Percentiles rank a stretch among this genome's conserved stretches.
Conservation (phyloP, 371 early-diverging fungal species). For the Globomyces sp. region DNA sequence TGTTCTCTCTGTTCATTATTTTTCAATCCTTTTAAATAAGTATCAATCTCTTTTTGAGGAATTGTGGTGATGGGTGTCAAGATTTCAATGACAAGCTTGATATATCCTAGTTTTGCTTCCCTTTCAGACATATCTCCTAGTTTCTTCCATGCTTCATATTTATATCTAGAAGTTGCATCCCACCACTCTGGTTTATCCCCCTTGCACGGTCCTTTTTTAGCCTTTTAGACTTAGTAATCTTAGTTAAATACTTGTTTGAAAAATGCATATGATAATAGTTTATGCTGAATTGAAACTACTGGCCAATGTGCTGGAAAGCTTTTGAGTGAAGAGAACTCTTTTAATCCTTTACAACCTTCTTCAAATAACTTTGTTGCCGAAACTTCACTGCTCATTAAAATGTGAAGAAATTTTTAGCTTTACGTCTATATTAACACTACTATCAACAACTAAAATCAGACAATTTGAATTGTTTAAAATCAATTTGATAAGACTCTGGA, state of each 20-base stretch:
- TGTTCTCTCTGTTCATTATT: no score
- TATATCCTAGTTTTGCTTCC: conserved; percentile 12
- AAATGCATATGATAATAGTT: background rate
- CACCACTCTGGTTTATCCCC: conserved; percentile 10
- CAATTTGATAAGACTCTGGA: no score
- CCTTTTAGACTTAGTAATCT: background rate
- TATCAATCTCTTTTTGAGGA: no score
- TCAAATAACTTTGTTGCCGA: no score
- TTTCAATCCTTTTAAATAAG: no score
- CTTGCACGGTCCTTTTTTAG: conserved; percentile 9
- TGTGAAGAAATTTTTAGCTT: no score
- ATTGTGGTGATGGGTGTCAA: background rate
- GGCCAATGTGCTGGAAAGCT: conserved; percentile 10
- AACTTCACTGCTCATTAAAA: no score
- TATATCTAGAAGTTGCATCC: conserved; percentile 9
- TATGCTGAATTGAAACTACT: background rate
- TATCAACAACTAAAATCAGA: no score
- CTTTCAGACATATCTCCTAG: conserved; percentile 2
- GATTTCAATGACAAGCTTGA: conserved; percentile 3
- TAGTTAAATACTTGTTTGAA: conserved; percentile 2
- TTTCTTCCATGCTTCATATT: conserved; percentile 14
- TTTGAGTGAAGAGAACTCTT: background rate
- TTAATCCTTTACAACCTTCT: background rate
- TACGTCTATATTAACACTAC: no score
- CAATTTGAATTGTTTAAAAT: no score